Conservation (phyloP, 164 flowering plant genomes). For the Magnolia sinica region DNA sequence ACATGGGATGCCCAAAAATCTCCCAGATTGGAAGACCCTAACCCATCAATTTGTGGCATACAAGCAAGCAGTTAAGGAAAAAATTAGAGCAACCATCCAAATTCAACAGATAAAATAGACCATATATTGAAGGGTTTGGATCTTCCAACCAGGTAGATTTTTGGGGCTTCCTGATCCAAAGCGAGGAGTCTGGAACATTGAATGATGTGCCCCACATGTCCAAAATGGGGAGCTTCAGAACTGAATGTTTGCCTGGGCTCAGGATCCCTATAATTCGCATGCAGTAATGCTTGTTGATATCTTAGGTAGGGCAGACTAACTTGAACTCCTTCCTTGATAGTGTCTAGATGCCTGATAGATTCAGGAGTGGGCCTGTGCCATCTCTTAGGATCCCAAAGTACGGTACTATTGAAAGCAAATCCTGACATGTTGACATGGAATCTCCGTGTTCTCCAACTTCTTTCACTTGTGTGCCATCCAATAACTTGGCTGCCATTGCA, state of each 20-base stretch:
- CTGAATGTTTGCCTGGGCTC: not conserved
- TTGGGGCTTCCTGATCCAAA: not conserved
- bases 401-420: conserved; percentile 87
- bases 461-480: conserved; percentile 68
- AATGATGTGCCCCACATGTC: not conserved
- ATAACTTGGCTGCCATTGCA: conserved; percentile 72
- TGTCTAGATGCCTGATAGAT: conserved; percentile 60
- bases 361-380: conserved; percentile 72
- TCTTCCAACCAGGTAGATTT: not conserved
- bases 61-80: not conserved
- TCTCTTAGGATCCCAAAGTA: conserved; percentile 84
- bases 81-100: not conserved
- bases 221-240: not conserved
- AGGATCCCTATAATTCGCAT: not conserved
- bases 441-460: conserved; percentile 36
- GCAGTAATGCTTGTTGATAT: not conserved
- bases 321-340: conserved; percentile 47
- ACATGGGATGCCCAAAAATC: not conserved
- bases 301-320: conserved; percentile 33
- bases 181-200: not conserved
- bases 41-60: not conserved
- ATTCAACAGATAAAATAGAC: not conserved
- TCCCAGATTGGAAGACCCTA: not conserved
- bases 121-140: not conserved
- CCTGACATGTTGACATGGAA: conserved; percentile 79